A percentile compares a stretch with the other conserved stretches of the same genome.
Conservation (phyloP, 441 rosid species). For the Francoa sonchifolia region DNA sequence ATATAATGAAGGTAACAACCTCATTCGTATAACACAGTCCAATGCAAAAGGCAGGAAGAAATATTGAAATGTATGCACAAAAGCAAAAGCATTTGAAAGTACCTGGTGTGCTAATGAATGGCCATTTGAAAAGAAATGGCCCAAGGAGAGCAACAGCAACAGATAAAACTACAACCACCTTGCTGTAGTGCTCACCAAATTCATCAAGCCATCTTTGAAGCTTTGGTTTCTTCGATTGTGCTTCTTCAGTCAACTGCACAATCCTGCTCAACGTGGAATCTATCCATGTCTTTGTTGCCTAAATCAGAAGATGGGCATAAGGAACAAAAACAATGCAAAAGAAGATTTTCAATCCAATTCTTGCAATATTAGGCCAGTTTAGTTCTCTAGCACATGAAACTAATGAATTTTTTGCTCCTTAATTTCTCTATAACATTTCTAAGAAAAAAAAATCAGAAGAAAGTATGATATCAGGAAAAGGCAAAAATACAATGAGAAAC, state of each 20-base stretch:
- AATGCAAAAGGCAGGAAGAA: not conserved
- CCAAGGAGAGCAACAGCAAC: constrained; percentile 67
- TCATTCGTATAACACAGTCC: constrained; percentile 1
- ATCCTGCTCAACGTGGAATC: constrained; percentile 81
- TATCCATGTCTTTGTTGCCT: constrained; percentile 85
- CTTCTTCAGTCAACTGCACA: constrained; percentile 93
- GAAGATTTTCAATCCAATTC: not conserved
- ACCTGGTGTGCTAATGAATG: constrained; percentile 82
- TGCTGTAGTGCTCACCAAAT: constrained; percentile 88
- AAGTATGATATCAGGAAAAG: too few relatives aligned
- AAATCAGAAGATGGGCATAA: constrained; percentile 9
- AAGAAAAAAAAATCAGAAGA: too few relatives aligned
- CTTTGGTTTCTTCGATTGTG: constrained; percentile 74
- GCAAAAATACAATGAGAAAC: too few relatives aligned
- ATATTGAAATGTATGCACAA: constrained; percentile 1
- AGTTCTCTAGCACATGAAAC: too few relatives aligned
- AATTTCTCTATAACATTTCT: constrained; percentile 2
- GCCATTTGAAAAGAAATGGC: constrained; percentile 92
- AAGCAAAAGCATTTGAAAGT: constrained; percentile 13
- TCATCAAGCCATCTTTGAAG: constrained; percentile 97
- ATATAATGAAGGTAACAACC: constrained; percentile 1
- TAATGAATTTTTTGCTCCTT: too few relatives aligned
- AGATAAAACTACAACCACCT: constrained; percentile 79
- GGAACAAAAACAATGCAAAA: not conserved
- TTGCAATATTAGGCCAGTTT: not conserved